Conservation (phyloP, 768 basidiomycete genomes). For the Naganishia kalamii region DNA sequence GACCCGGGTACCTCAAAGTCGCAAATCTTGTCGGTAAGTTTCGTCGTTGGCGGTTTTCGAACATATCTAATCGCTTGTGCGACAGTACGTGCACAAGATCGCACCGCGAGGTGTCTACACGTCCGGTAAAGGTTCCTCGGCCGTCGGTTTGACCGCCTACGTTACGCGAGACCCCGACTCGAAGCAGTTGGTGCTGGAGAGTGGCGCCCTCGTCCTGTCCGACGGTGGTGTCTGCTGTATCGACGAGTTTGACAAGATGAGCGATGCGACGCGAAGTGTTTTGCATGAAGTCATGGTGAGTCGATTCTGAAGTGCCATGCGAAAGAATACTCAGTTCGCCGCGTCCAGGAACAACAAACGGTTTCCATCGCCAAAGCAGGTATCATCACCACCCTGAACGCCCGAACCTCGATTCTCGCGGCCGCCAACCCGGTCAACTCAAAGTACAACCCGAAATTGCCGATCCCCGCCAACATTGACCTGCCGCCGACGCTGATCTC, state of each 20-base stretch:
- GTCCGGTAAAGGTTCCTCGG: constrained; percentile 95
- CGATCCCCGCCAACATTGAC: constrained; percentile 93
- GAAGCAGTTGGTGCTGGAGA: constrained; percentile 94
- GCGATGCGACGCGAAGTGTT: constrained; percentile 51
- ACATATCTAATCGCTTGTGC: background rate
- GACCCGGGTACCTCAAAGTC: constrained; percentile 99
- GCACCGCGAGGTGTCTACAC: constrained; percentile 96
- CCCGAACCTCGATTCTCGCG: constrained; percentile 92
- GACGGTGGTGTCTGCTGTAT: constrained; percentile 98
- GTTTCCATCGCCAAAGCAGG: constrained; percentile 99
- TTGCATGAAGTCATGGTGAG: constrained; percentile 53
- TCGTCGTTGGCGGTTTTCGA: background rate
- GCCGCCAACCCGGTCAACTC: constrained; percentile 96
- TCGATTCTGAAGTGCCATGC: background rate
- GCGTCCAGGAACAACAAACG: constrained; percentile 85
- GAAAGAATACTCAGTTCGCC: background rate
- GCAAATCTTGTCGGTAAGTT: constrained; percentile 77
- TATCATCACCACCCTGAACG: constrained; percentile 95
- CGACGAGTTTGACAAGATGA: constrained; percentile 75
- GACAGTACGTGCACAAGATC: constrained; percentile 97
- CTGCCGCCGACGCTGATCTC: constrained; percentile 96
- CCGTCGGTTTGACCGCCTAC: constrained; percentile 96
- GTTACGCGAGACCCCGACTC: constrained; percentile 97
- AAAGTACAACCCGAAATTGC: constrained; percentile 83
- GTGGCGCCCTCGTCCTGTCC: constrained; percentile 86